phyloP scores from a whole-genome alignment of 2,329 filamentous ascomycete genomes.

The Didymella lethalis region DNA sequence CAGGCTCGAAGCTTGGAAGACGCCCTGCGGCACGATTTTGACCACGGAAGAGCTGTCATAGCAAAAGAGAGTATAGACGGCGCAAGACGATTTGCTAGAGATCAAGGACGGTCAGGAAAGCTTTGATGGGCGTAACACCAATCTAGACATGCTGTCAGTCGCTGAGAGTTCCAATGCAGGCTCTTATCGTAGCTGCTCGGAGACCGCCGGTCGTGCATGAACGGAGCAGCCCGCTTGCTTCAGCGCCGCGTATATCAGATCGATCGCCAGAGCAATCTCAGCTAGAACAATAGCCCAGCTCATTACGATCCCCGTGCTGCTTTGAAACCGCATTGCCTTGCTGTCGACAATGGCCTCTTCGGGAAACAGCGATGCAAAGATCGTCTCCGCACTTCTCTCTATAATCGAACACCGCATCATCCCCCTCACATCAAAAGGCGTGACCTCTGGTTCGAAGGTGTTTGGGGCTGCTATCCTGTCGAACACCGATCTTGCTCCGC shows the following conservation, averaged over 20 bases:
- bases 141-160: neutral
- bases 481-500: slow-evolving; percentile 51
- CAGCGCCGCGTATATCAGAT: neutral
- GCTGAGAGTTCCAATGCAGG: neutral
- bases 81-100: slow-evolving; percentile 52
- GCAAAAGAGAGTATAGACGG: slow-evolving; percentile 54
- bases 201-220: neutral
- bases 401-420: slow-evolving; percentile 56
- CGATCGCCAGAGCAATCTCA: neutral
- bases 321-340: neutral
- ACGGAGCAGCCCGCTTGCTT: neutral
- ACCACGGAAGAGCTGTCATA: slow-evolving; percentile 55
- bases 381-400: neutral
- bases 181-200: slow-evolving; percentile 4
- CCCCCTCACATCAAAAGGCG: slow-evolving; percentile 60
- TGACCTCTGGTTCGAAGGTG: slow-evolving; percentile 63
- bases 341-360: neutral
- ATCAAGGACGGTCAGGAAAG: slow-evolving; percentile 52
- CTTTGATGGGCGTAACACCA: neutral
- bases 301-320: neutral
- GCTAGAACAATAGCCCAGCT: neutral
- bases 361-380: neutral
- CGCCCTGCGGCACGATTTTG: slow-evolving; percentile 59
- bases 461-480: slow-evolving; percentile 65
- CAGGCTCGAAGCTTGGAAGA: slow-evolving; percentile 59